Conservation (phyloP, 108 stramenopile genomes). For the Discostella stelligeroides region DNA sequence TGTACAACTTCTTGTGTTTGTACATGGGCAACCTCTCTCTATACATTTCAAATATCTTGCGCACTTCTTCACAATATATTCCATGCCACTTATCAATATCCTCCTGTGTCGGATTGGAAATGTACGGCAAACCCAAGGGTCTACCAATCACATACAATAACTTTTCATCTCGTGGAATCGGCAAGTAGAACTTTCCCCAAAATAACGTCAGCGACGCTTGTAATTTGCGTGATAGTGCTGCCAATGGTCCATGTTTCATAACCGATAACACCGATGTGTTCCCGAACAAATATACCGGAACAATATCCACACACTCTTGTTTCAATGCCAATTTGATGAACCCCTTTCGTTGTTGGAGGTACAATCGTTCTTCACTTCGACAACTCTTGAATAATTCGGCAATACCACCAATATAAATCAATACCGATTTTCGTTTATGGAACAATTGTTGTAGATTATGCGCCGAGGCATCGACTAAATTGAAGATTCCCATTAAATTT, state of each 20-base stretch:
- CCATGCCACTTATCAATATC: conserved; percentile 79
- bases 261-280: conserved; percentile 70
- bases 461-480: conserved; percentile 64
- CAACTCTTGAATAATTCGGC: conserved; percentile 85
- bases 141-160: conserved; percentile 67
- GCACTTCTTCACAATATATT: conserved; percentile 64
- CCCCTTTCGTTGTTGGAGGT: conserved; percentile 73
- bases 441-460: conserved; percentile 37
- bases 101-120: conserved; percentile 61
- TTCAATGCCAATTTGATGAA: conserved; percentile 83
- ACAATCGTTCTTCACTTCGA: conserved; percentile 61
- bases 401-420: conserved; percentile 83
- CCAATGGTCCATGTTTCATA: conserved; percentile 58
- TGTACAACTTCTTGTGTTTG: conserved; percentile 68
- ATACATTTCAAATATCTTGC: conserved; percentile 62
- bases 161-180: conserved; percentile 74
- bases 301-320: conserved; percentile 65
- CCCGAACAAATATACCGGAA: conserved; percentile 82
- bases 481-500: conserved; percentile 80
- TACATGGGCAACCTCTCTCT: conserved; percentile 67
- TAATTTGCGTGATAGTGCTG: conserved; percentile 65
- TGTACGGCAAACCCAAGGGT: conserved; percentile 67
- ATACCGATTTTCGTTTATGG: conserved; percentile 44
- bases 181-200: conserved; percentile 79
- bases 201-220: conserved; percentile 70